Conservation (phyloP, 2,329 filamentous ascomycete genomes). For the Dactylonectria estremocensis region DNA sequence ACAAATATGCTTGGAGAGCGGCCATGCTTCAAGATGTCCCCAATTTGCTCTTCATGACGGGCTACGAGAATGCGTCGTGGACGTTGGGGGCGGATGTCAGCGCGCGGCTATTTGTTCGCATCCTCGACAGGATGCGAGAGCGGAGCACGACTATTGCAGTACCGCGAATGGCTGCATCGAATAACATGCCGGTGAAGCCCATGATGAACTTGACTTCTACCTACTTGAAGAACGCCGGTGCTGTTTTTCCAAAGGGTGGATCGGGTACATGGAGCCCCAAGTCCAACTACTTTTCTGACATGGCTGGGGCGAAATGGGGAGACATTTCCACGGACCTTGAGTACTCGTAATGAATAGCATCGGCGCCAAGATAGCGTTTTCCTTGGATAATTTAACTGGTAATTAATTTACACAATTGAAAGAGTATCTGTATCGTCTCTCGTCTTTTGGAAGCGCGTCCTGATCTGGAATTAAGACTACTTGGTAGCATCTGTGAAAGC, state of each 20-base stretch:
- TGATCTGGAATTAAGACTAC: no score
- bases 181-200: constrained; percentile 55
- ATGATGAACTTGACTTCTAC: constrained; percentile 65
- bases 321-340: constrained; percentile 46
- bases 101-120: constrained; percentile 62
- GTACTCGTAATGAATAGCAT: constrained; percentile 18
- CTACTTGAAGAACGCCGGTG: constrained; percentile 62
- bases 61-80: constrained; percentile 75
- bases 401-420: no score
- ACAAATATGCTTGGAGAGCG: constrained; percentile 71
- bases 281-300: constrained; percentile 49
- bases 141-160: constrained; percentile 59
- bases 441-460: no score
- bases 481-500: no score
- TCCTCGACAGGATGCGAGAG: constrained; percentile 66
- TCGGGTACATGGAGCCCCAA: constrained; percentile 52
- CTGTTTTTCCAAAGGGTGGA: constrained; percentile 64
- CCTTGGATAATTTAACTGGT: no score
- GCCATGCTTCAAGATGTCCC: constrained; percentile 75
- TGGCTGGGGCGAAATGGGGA: constrained; percentile 50
- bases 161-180: constrained; percentile 57
- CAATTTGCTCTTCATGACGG: constrained; percentile 71
- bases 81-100: constrained; percentile 73
- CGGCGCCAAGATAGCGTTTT: no score
- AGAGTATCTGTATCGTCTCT: no score